These are phyloP conservation scores for Heterobasidion irregulare DNA, from an alignment of 1,284 basidiomycete genomes.

Conservation along the genomic window DNA sequence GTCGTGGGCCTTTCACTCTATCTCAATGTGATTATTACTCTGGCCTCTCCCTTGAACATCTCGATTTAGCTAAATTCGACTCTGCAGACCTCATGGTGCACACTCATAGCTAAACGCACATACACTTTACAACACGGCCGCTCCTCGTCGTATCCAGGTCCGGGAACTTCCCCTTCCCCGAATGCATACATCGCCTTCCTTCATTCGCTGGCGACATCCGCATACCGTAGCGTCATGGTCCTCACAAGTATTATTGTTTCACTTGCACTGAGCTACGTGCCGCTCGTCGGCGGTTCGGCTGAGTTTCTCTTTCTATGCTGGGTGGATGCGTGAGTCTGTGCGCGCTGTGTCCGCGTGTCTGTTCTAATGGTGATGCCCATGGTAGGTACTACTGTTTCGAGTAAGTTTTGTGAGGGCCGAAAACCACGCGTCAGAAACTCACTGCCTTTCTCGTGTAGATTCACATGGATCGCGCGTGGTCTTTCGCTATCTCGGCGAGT, in stretches of 20 bases:
- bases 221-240: slow-evolving; percentile 74
- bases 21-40: slow-evolving; percentile 51
- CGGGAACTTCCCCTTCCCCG: slow-evolving; percentile 31
- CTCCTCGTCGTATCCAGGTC: slow-evolving; percentile 26
- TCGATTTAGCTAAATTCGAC: no score
- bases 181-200: slow-evolving; percentile 64
- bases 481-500: slow-evolving; percentile 60
- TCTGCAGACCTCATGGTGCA: slow-evolving; percentile 63
- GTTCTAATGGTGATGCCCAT: slow-evolving; percentile 1
- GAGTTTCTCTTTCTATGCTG: slow-evolving; percentile 74
- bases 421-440: not conserved
- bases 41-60: not conserved
- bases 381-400: slow-evolving; percentile 82
- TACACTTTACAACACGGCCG: slow-evolving; percentile 61
- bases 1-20: slow-evolving; percentile 66
- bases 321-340: slow-evolving; percentile 66
- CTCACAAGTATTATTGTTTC: slow-evolving; percentile 67
- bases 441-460: slow-evolving; percentile 32
- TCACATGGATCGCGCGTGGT: slow-evolving; percentile 70
- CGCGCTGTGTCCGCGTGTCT: not conserved
- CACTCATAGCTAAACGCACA: slow-evolving; percentile 60
- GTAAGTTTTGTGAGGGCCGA: slow-evolving; percentile 33
- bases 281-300: slow-evolving; percentile 48
- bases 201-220: slow-evolving; percentile 65
- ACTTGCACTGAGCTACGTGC: slow-evolving; percentile 53